Percentiles rank a stretch among this genome's conserved stretches.
phyloP scores from a whole-genome alignment of 345 rosid genomes.

The Combretum micranthum region DNA sequence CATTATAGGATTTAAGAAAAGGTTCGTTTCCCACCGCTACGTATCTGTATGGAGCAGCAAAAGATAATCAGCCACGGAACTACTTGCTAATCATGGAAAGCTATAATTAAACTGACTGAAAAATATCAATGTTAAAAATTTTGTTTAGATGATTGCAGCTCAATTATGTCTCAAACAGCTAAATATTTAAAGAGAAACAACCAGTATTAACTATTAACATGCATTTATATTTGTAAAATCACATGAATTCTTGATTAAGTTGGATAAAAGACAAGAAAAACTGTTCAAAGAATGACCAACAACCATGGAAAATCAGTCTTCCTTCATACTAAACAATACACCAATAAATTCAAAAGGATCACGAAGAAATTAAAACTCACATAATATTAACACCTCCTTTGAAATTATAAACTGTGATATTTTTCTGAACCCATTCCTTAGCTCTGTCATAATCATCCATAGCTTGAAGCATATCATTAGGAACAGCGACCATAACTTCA shows the following conservation, averaged over 20 bases:
- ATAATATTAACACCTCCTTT: slow-evolving; percentile 16
- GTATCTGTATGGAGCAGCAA: slow-evolving; percentile 5
- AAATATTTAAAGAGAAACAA: too few relatives aligned
- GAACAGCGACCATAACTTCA: slow-evolving; percentile 38
- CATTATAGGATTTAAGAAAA: slow-evolving; percentile 36
- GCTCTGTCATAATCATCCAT: slow-evolving; percentile 14
- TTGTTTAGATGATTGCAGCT: too few relatives aligned
- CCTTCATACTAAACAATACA: background rate
- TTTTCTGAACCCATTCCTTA: slow-evolving; percentile 18
- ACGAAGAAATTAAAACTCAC: slow-evolving; percentile 6
- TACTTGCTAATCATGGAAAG: background rate
- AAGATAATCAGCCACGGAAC: background rate
- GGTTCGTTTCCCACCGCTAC: slow-evolving; percentile 32
- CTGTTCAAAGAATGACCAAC: too few relatives aligned
- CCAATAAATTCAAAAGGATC: background rate
- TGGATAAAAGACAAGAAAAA: too few relatives aligned
- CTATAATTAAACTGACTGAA: too few relatives aligned
- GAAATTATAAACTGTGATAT: slow-evolving; percentile 10
- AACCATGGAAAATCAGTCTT: background rate
- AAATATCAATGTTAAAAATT: too few relatives aligned
- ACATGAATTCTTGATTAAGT: too few relatives aligned
- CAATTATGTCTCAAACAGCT: too few relatives aligned
- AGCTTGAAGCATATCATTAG: slow-evolving; percentile 11
- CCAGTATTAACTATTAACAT: too few relatives aligned
- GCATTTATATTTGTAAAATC: too few relatives aligned